Conservation (phyloP, 1,284 basidiomycete genomes). For the Clitocybe nebularis region DNA sequence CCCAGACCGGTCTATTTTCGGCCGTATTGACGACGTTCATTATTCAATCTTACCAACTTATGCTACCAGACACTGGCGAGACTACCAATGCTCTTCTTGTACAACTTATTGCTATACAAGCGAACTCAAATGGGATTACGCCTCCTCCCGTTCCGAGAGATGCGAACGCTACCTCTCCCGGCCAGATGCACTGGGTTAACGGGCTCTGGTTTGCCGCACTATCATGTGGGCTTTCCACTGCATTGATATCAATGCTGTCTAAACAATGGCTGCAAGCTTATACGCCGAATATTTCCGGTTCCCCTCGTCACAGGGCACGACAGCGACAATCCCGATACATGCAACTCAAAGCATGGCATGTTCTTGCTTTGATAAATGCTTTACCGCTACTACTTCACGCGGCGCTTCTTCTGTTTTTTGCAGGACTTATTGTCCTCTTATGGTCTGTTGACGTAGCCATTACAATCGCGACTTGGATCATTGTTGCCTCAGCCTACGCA, state of each 20-base stretch:
- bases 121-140: constrained; percentile 16
- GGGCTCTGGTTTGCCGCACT: constrained; percentile 41
- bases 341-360: constrained; percentile 33
- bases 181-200: constrained; percentile 35
- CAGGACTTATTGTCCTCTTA: constrained; percentile 36
- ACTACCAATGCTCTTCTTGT: constrained; percentile 30
- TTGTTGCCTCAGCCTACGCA: constrained; percentile 31
- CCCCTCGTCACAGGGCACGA: constrained; percentile 31
- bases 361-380: constrained; percentile 33
- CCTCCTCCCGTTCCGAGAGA: constrained; percentile 6
- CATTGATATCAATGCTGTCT: constrained; percentile 38
- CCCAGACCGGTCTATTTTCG: constrained; percentile 43
- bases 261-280: constrained; percentile 44
- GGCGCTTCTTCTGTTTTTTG: constrained; percentile 40
- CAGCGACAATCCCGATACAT: constrained; percentile 32
- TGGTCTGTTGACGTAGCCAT: constrained; percentile 33
- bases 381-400: constrained; percentile 40
- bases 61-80: constrained; percentile 28
- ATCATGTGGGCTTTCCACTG: constrained; percentile 35
- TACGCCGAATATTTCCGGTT: constrained; percentile 26
- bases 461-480: constrained; percentile 29
- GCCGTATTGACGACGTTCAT: constrained; percentile 43
- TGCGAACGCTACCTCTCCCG: constrained; percentile 9
- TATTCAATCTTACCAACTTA: constrained; percentile 35
- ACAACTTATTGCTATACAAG: constrained; percentile 26